Percentiles rank a stretch among this genome's conserved stretches.
phyloP scores from a whole-genome alignment of 768 basidiomycete genomes.

The Candolleomyces efflorescens region DNA sequence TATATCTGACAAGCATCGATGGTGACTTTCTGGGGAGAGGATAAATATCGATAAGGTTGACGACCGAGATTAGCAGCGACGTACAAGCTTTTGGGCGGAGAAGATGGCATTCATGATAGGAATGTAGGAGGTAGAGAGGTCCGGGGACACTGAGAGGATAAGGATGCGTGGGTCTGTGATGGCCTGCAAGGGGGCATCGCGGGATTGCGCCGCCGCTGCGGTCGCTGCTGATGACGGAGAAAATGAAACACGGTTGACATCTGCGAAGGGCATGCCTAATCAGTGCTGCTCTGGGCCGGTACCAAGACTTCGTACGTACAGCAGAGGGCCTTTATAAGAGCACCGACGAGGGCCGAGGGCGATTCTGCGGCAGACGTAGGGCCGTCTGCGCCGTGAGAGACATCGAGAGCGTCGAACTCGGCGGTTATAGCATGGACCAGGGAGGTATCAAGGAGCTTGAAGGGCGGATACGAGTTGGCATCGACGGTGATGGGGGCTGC shows the following conservation, averaged over 20 bases:
- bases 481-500: constrained; percentile 44
- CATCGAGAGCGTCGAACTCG: constrained; percentile 52
- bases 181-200: constrained; percentile 25
- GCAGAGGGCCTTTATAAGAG: constrained; percentile 89
- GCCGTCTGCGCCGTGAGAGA: constrained; percentile 41
- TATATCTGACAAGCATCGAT: constrained; percentile 95
- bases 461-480: constrained; percentile 81
- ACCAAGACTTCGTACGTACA: constrained; percentile 44
- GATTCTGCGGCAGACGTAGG: constrained; percentile 21
- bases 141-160: constrained; percentile 90
- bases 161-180: constrained; percentile 36
- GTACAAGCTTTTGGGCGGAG: constrained; percentile 93
- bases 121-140: constrained; percentile 87
- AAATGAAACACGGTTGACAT: constrained; percentile 35
- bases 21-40: constrained; percentile 72
- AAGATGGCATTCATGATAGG: constrained; percentile 99
- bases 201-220: constrained; percentile 20
- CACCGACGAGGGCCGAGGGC: constrained; percentile 77
- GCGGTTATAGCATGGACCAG: constrained; percentile 57
- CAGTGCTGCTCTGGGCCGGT: not conserved
- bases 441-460: constrained; percentile 69
- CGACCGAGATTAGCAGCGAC: constrained; percentile 21
- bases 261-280: constrained; percentile 16
- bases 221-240: constrained; percentile 22
- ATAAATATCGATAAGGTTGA: not conserved